phyloP scores from a whole-genome alignment of 164 flowering plant species.

The Magnolia kwangsiensis region DNA sequence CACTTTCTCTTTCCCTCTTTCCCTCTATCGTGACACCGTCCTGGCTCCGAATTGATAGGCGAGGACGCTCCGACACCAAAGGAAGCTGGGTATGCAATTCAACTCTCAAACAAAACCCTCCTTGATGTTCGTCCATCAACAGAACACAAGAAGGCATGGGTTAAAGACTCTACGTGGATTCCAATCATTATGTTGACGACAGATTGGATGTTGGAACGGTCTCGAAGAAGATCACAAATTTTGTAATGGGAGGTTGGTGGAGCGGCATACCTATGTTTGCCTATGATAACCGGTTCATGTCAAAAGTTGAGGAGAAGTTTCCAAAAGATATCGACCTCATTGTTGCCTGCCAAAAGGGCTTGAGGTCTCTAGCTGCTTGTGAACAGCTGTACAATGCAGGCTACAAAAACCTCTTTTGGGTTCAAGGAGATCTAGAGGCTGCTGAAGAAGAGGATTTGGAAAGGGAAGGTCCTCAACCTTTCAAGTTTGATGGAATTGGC shows the following conservation, averaged over 20 bases:
- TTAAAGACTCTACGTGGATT: constrained; percentile 88
- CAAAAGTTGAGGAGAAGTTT: too few species aligned
- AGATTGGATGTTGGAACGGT: constrained; percentile 57
- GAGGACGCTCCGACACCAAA: too few species aligned
- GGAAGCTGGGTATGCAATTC: constrained; percentile 98
- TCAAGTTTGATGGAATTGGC: constrained; percentile 92
- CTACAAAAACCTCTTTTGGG: constrained; percentile 85
- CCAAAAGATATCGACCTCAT: too few species aligned
- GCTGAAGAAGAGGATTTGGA: constrained; percentile 97
- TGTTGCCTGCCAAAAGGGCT: too few species aligned
- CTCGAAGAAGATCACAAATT: constrained; percentile 65
- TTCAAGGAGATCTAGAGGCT: constrained; percentile 92
- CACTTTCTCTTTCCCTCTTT: too few species aligned
- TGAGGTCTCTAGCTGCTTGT: constrained; percentile 98
- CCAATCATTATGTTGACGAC: constrained; percentile 75
- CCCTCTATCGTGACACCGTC: too few species aligned
- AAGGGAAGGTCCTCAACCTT: constrained; percentile 85
- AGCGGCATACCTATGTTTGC: too few species aligned
- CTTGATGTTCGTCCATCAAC: constrained; percentile 90
- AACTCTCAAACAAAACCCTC: constrained; percentile 71
- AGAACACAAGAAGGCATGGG: constrained; percentile 93
- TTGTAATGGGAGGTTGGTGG: constrained; percentile 95
- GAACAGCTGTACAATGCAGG: constrained; percentile 88
- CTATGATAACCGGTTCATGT: too few species aligned
- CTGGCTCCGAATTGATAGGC: too few species aligned